Evolutionary conservation across 768 basidiomycete genomes (phyloP), one percentile per base, ranked within the genome.

Genomic region (Arthromyces matolae): DNA sequence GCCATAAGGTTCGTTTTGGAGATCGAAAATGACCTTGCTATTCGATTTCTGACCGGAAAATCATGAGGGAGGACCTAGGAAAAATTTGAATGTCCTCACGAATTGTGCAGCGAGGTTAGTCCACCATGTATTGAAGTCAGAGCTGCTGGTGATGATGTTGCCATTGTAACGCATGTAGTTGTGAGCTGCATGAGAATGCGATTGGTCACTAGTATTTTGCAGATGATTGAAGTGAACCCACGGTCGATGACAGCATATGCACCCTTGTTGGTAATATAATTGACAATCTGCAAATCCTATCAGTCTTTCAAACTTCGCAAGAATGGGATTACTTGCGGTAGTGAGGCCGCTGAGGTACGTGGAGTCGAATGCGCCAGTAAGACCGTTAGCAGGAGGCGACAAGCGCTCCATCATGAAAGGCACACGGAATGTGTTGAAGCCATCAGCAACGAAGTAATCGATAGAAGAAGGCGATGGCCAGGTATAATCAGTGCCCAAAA

Each of bases 1-100:
- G 49, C 64, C 78, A 53, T 83, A 64, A 36, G 84, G 84, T 65
- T 86, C 83, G 67, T 86, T 87, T 78, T 75, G 76, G 54, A 79
- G 61, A 58, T 80, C 81, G 62, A 84, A 84, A 58, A 84, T 77
- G 52, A 83, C 80, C 22, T 72, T 64, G 51, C 50, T 49, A 68
- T 83, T 76, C 22, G 66, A 64, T 68, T 72, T 71, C 72, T 73
- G 6, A 19, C 8, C n/a, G 25, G 32, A 7, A 20, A 28, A 24
- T n/a, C n/a, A n/a, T n/a, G n/a, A n/a, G n/a, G n/a, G n/a, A n/a
- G n/a, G n/a, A n/a, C n/a, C n/a, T n/a, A n/a, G n/a, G n/a, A n/a
- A n/a, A n/a, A 23, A 20, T 9, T 16, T 8, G 18, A 14, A 64
- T n/a, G n/a, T n/a, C n/a, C 76, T 59, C 47, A 80, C 77, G 62